Evolutionary conservation across 345 rosid species (phyloP), one percentile per base, ranked within the genome.

Genomic region (Nasturtium officinale): DNA sequence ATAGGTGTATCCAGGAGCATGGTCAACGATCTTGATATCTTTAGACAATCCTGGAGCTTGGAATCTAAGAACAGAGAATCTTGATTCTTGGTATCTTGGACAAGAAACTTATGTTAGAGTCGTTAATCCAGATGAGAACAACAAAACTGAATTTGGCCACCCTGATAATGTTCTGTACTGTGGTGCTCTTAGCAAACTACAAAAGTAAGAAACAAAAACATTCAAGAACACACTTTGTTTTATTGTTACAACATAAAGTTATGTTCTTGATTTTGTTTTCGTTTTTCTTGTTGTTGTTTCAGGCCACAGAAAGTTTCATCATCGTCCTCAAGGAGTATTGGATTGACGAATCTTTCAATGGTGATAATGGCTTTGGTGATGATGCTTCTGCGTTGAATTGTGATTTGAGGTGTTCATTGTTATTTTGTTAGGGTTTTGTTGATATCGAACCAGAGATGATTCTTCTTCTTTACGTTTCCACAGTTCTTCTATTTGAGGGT

Each of bases 1-100:
- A 20, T 57, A 96, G 98, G 99, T 92, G 56, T 96, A 87, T 83
- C 98, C 98, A n/a, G 97, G 96, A 32, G 98, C 96, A 20, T 92
- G 99, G 99, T 87, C 97, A 16, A 88, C 90, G 12, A 86, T 96
- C 70, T 79, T 96, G 83, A 82, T 92, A 67, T 96, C 99, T 25
- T 85, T 92, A 8, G 99, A 96, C 83, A 96, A 96, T 50, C 98
- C 94, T 51, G 98, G 99, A 73, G 87, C 87, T 47, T 96, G 98
- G 98, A 92, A 96, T 83, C 81, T 92, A 35, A 86, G 99, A 82
- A 81, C 98, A 51, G 97, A 95, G 81, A 95, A 95, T 79, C 98
- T 95, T 0, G 99, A 95, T 78, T 86, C 92, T 3, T 92, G 99
- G 99, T 92, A 95, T 77, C 96, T 95, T 4, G 99, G 99, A 67